Base-by-base conservation (phyloP, 2,329 filamentous ascomycete genomes). In the Talaromyces sp. region DNA sequence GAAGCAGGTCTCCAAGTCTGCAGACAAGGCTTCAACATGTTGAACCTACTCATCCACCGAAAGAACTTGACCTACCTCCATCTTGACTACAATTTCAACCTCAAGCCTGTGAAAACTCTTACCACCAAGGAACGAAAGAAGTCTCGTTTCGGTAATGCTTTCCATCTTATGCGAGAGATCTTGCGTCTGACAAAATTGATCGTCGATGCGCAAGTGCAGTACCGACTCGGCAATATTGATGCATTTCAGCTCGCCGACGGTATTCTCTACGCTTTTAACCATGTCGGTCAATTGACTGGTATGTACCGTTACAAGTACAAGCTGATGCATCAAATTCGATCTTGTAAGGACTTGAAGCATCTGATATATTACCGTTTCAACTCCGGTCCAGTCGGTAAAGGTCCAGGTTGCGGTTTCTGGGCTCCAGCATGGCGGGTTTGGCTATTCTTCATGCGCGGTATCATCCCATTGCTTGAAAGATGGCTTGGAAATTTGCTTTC, bases 261-360 rank as follows among this genome's bases (percentile, higher is more conserved):
- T 76, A 99, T 99, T 63, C 82, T 98, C n/a, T 99, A 99, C 70
- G 96, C 95, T 18, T 99, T 99, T 81, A 99, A 99, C 79, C 95
- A 99, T 70, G 95, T 99, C 63, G 95, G 95, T 66, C 96, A 99
- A 77, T 82, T 99, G 65, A 99, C 95, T 16, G 95, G 95, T 75
- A 99, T 99, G 95, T 99, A 99, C 79, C 90, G 95, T 65, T 99
- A 99, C 85, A 99, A 99, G 83, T 99, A 99, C 82, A 99, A 99
- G 83, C 84, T 99, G 62, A 99, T 99, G 95, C 95, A 99, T 76
- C 95, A 99, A 77, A 99, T 99, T 70, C 91, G 95, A 70, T 96
- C 95, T 0, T 99, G 95, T 83, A 99, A 99, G 79, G 95, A 99
- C 79, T 77, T 99, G 73, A 99, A 99, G 85, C 95, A 99, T 84